Conservation (phyloP, 2,329 filamentous ascomycete genomes). For the Colletotrichum viniferum region DNA sequence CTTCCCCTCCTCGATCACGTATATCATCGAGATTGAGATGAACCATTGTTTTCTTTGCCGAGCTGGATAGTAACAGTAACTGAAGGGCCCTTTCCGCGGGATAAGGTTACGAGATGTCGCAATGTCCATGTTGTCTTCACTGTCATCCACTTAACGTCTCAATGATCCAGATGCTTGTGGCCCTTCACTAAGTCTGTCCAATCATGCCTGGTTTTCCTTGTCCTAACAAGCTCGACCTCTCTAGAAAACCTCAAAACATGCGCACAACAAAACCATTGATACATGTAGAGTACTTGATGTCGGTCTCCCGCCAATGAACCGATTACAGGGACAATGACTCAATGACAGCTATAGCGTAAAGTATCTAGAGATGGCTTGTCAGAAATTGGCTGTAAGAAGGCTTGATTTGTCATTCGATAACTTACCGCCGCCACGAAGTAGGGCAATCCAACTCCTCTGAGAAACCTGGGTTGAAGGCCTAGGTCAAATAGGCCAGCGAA, state of each 20-base stretch:
- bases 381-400: too few relatives aligned
- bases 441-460: not conserved
- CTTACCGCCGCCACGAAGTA: not conserved
- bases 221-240: not conserved
- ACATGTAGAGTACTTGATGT: not conserved
- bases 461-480: not conserved
- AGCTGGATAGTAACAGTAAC: not conserved
- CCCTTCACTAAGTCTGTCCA: not conserved
- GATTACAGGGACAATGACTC: not conserved
- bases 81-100: not conserved
- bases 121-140: not conserved
- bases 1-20: not conserved
- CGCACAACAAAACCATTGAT: not conserved
- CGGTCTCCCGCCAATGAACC: accelerated
- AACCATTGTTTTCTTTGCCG: not conserved
- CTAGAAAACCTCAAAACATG: accelerated
- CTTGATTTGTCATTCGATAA: not conserved
- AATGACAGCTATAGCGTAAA: not conserved
- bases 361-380: not conserved
- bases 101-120: not conserved
- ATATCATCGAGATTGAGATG: not conserved
- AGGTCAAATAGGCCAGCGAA: not conserved
- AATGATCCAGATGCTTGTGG: not conserved
- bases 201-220: not conserved
- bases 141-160: not conserved